Conservation (phyloP, 768 basidiomycete genomes). For the Leucosporidium creatinivorum region DNA sequence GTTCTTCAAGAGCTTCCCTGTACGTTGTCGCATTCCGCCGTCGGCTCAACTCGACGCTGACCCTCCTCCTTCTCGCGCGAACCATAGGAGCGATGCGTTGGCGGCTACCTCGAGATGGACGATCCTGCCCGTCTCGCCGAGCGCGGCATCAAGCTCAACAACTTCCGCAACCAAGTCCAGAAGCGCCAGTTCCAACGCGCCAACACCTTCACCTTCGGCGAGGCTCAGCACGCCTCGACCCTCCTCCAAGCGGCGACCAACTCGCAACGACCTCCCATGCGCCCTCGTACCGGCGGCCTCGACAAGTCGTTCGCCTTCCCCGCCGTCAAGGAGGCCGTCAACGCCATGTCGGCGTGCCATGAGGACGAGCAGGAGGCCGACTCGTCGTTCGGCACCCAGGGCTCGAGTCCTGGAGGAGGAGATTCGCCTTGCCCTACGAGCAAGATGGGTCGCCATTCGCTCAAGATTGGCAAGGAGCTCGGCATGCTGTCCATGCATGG, state of each 20-base stretch:
- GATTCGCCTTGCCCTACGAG: constrained; percentile 28
- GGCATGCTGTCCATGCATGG: background rate
- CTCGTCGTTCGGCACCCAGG: constrained; percentile 31
- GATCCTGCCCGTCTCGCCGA: constrained; percentile 75
- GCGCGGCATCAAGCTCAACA: constrained; percentile 77
- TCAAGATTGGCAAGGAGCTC: constrained; percentile 9
- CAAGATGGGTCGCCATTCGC: constrained; percentile 19
- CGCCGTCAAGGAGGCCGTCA: background rate
- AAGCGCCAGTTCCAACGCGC: constrained; percentile 32
- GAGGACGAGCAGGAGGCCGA: constrained; percentile 32
- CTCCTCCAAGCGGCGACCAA: constrained; percentile 9
- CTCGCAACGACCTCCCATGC: background rate
- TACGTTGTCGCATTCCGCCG: constrained; percentile 32
- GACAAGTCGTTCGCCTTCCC: constrained; percentile 26
- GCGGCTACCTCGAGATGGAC: constrained; percentile 86
- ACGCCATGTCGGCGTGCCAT: constrained; percentile 13
- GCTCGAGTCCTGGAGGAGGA: constrained; percentile 20
- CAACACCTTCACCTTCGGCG: constrained; percentile 28
- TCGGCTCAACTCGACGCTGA: background rate
- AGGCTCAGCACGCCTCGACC: constrained; percentile 23
- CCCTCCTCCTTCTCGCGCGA: background rate
- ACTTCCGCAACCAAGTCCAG: constrained; percentile 60
- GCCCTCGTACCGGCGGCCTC: background rate
- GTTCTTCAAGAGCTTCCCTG: constrained; percentile 64
- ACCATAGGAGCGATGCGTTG: constrained; percentile 56